phyloP scores from a whole-genome alignment of 139 green algal species.

The Cymbomonas tetramitiformis region DNA sequence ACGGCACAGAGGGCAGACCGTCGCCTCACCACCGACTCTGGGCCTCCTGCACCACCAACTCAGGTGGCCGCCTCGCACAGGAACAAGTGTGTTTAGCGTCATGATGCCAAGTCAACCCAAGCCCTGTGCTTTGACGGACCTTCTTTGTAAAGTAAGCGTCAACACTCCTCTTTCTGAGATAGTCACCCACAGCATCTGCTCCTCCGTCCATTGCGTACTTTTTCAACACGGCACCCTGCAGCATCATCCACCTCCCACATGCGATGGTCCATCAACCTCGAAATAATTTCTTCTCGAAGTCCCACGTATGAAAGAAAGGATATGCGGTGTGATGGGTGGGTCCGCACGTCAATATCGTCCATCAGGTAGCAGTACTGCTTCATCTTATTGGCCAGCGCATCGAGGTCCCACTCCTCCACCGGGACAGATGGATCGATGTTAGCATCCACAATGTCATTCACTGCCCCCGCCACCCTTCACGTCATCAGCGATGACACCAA shows the following conservation, averaged over 20 bases:
- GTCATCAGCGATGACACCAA: too few relatives aligned
- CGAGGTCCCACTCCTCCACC: slow-evolving; percentile 62
- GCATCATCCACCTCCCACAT: too few relatives aligned
- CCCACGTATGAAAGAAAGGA: too few relatives aligned
- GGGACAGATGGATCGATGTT: slow-evolving; percentile 59
- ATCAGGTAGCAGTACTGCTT: slow-evolving; percentile 80
- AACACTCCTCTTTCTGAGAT: slow-evolving; percentile 14
- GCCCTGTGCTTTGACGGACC: too few relatives aligned
- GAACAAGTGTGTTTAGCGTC: too few relatives aligned
- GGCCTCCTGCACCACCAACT: too few relatives aligned
- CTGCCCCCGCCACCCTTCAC: background rate
- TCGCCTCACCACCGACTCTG: slow-evolving; percentile 7
- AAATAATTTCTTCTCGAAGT: too few relatives aligned
- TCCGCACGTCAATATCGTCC: slow-evolving; percentile 3
- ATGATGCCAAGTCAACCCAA: too few relatives aligned
- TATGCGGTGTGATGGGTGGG: too few relatives aligned
- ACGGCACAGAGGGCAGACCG: too few relatives aligned
- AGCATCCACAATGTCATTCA: slow-evolving; percentile 93
- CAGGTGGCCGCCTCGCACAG: too few relatives aligned
- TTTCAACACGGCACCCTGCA: background rate
- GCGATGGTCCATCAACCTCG: too few relatives aligned
- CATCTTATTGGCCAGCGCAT: slow-evolving; percentile 72
- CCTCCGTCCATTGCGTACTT: slow-evolving; percentile 1
- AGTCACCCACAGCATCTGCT: slow-evolving; percentile 21
- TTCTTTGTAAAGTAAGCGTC: slow-evolving; percentile 25